A percentile compares a stretch with the other conserved stretches of the same genome.
Conservation (phyloP, 1,139 yeast genomes). For the Yamadazyma atmosphaerica region DNA sequence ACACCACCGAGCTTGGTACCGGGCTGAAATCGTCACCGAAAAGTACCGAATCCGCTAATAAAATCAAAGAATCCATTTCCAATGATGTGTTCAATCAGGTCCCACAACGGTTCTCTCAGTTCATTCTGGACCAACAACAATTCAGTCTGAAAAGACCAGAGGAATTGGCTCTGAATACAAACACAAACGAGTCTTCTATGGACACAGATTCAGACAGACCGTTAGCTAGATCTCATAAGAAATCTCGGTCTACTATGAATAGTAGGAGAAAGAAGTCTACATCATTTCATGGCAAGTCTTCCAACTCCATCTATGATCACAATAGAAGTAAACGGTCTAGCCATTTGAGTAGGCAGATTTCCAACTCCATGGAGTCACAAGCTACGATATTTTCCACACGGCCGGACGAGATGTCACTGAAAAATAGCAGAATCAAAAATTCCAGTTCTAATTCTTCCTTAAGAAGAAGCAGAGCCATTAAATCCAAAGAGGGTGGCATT, state of each 20-base stretch:
- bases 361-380: constrained; percentile 45
- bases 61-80: constrained; percentile 8
- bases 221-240: constrained; percentile 3
- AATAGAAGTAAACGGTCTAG: constrained; percentile 4
- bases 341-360: constrained; percentile 25
- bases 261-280: constrained; percentile 4
- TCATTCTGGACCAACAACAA: constrained; percentile 39
- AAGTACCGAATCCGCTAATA: constrained; percentile 1
- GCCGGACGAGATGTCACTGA: constrained; percentile 17
- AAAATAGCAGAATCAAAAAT: constrained; percentile 11
- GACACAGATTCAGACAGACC: constrained; percentile 19
- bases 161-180: constrained; percentile 26
- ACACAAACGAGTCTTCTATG: constrained; percentile 16
- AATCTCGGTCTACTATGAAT: constrained; percentile 8
- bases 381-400: constrained; percentile 49
- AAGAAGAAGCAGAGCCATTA: constrained; percentile 35
- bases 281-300: constrained; percentile 5
- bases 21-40: not conserved
- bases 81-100: constrained; percentile 29
- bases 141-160: constrained; percentile 28
- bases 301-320: constrained; percentile 7
- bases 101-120: constrained; percentile 44
- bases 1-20: not conserved
- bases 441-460: constrained; percentile 19
- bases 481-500: constrained; percentile 32